Evolutionary conservation across 202 grass and related monocot genomes (phyloP).

Genomic region (Eragrostis tef): DNA sequence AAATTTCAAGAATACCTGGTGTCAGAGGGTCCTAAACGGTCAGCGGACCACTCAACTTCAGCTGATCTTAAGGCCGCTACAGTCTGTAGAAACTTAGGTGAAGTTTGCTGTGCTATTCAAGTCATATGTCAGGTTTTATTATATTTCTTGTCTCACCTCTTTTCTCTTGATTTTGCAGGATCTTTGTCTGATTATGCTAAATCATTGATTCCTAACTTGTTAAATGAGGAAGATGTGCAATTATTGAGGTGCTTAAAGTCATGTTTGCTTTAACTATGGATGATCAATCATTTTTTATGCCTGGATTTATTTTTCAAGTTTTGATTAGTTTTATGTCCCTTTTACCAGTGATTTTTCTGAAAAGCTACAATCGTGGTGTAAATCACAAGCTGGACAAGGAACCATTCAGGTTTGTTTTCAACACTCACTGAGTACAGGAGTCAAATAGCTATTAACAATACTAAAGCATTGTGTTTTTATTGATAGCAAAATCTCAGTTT

Average conservation of each 20-base stretch:
- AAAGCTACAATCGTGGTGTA: slow-evolving; percentile 67
- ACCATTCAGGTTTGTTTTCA: slow-evolving; percentile 64
- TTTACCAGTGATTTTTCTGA: slow-evolving; percentile 80
- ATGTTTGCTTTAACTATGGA: slow-evolving; percentile 28
- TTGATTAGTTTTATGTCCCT: slow-evolving; percentile 30
- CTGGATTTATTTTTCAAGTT: slow-evolving; percentile 23
- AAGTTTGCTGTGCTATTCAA: slow-evolving; percentile 24
- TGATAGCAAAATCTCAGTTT: slow-evolving; percentile 4
- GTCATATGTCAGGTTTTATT: slow-evolving; percentile 21
- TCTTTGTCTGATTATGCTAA: slow-evolving; percentile 77
- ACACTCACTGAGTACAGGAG: slow-evolving; percentile 11
- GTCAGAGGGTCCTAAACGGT: slow-evolving; percentile 50
- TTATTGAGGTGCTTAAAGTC: slow-evolving; percentile 69
- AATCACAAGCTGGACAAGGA: slow-evolving; percentile 54
- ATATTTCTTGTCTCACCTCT: slow-evolving; percentile 46
- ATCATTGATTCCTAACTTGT: slow-evolving; percentile 75
- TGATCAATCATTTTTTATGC: slow-evolving; percentile 9
- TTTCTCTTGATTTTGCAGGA: slow-evolving; percentile 61
- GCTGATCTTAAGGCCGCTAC: slow-evolving; percentile 46
- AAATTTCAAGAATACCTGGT: slow-evolving; percentile 76
- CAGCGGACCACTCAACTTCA: slow-evolving; percentile 40
- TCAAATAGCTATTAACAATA: slow-evolving; percentile 7
- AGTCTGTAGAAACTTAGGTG: slow-evolving; percentile 90
- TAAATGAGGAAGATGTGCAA: slow-evolving; percentile 86
- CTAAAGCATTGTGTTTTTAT: slow-evolving; percentile 26